Evolutionary conservation across 2,329 filamentous ascomycete species (phyloP).

Genomic region (Penicillium concentricum): DNA sequence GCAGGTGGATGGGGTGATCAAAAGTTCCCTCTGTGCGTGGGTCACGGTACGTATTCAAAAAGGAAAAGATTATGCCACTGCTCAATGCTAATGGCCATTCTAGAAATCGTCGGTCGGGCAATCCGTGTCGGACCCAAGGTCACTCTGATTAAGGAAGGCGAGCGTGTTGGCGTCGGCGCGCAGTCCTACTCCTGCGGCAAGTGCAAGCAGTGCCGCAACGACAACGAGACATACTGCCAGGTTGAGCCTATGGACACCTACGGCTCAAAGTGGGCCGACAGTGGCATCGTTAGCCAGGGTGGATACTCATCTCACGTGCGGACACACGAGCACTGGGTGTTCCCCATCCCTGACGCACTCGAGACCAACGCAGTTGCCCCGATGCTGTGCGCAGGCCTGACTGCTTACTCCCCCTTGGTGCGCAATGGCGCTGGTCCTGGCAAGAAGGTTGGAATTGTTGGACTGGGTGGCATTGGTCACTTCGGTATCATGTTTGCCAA

Average conservation of each 20-base stretch:
- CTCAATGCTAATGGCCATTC: background rate
- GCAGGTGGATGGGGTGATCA: conserved; percentile 54
- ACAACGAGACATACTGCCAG: conserved; percentile 69
- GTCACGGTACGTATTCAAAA: conserved; percentile 42
- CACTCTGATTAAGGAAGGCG: conserved; percentile 59
- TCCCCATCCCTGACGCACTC: conserved; percentile 70
- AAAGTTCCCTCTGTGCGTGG: conserved; percentile 53
- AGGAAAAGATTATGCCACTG: background rate
- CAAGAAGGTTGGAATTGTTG: conserved; percentile 43
- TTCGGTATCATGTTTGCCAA: conserved; percentile 69
- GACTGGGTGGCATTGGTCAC: conserved; percentile 66
- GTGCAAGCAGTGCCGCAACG: conserved; percentile 64
- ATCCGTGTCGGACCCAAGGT: conserved; percentile 67
- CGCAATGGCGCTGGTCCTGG: conserved; percentile 73
- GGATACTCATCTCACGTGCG: conserved; percentile 69
- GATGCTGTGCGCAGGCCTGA: conserved; percentile 83
- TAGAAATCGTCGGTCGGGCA: conserved; percentile 68
- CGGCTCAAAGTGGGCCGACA: conserved; percentile 55
- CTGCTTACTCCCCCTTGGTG: conserved; percentile 74
- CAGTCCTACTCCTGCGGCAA: conserved; percentile 65
- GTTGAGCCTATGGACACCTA: conserved; percentile 53
- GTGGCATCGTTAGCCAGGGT: conserved; percentile 64
- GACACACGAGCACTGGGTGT: conserved; percentile 72
- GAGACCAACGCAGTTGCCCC: conserved; percentile 63
- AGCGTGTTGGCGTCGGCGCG: conserved; percentile 68